A percentile compares a stretch with the other conserved stretches of the same genome.
Evolutionary conservation across 305 asterid species (phyloP).

Genomic region (Rubia occidens): DNA sequence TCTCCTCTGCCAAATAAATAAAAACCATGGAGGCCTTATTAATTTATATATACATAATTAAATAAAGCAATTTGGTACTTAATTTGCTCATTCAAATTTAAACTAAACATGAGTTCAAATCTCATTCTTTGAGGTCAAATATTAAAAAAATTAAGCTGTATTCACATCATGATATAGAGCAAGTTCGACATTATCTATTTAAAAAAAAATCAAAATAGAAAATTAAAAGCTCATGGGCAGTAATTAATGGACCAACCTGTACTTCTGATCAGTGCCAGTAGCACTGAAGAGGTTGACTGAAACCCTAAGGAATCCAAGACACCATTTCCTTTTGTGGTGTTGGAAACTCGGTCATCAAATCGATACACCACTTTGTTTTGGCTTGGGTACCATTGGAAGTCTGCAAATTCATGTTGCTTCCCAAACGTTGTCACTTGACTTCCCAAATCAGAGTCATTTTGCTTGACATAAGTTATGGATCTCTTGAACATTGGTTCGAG

Average conservation of each 20-base stretch:
- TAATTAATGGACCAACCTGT: not conserved
- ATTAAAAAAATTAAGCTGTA: too few species aligned
- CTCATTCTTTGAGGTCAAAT: not conserved
- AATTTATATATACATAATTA: not conserved
- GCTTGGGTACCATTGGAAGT: not conserved
- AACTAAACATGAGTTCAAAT: not conserved
- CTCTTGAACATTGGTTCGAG: conserved; percentile 5
- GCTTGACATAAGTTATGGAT: not conserved
- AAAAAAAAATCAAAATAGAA: not conserved
- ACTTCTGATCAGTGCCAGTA: not conserved
- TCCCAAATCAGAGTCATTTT: conserved; percentile 1
- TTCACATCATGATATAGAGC: not conserved
- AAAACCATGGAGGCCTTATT: not conserved
- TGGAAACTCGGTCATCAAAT: not conserved
- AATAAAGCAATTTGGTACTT: not conserved
- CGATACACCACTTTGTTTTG: not conserved
- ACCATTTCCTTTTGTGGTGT: not conserved
- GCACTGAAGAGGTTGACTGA: not conserved
- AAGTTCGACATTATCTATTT: not conserved
- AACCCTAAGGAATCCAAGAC: not conserved
- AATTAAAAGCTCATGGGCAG: not conserved
- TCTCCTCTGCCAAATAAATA: conserved; percentile 1
- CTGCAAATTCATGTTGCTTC: conserved; percentile 5
- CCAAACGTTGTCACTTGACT: not conserved
- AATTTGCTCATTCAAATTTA: not conserved